Evolutionary conservation across 805 yeast species (phyloP), one percentile per base, ranked within the genome.

Genomic region (Ogataea neopini): DNA sequence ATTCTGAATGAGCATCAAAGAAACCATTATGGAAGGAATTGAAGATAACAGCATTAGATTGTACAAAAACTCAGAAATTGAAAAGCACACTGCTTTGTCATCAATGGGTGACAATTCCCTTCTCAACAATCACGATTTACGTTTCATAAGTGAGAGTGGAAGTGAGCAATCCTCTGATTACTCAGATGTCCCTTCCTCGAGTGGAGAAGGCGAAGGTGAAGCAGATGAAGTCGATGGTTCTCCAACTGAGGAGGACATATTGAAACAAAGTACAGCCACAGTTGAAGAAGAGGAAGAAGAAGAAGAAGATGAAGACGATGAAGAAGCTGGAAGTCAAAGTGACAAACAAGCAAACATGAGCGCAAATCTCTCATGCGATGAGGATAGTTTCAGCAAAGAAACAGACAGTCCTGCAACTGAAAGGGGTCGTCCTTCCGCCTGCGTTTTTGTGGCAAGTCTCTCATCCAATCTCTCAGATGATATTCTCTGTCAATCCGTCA

Each of bases 371-470:
- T 45, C 53, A 2, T 53, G 48, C 25, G 57, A 54, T 26, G 56
- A 54, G 5, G 58, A 52, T 35, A 50, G 54, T 18, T 56, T 54
- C 42, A 47, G 53, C 33, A 53, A 50, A 40, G 54, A 46, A 15
- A 32, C 35, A 3, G 53, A 50, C 20, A 48, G 47, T 33, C 52
- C 53, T 3, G 48, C 59, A 10, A 40, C 56, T n/a, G 63, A 63
- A 30, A 54, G 67, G 52, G 88, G 86, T 6, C 75, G 86, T 40
- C 96, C 96, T 13, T 84, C 96, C 0, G 81, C 95, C 1, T 88
- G 96, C 66, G 86, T 88, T 2, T 88, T 89, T 70, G 96, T 88
- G 47, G 96, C 96, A n/a, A 82, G 92, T 64, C 77, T 89, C 44
- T 77, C 88, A 6, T 76, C 91, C 0, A 67, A 72, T 35, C 68